Base-by-base conservation (phyloP, 306 rosid genomes). In the Oxytropis ochrocephala region DNA sequence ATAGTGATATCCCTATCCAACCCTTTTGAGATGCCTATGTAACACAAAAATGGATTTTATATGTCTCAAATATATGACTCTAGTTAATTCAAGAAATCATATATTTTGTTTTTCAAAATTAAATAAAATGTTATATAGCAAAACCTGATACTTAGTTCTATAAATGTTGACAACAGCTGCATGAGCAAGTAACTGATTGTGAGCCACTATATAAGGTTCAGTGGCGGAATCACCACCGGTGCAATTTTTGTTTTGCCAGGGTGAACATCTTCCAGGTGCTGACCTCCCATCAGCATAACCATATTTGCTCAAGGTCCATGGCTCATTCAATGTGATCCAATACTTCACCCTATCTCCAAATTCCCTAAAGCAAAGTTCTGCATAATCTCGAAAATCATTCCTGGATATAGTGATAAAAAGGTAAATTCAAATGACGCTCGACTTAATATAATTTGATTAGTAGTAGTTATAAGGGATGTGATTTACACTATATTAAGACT, bases 171-270 rank as follows among this genome's bases (percentile, higher is more conserved):
- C 85, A 1, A 73, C 82, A 11, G 76, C 67, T 14, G 82, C 90
- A 80, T 86, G 89, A 82, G 92, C 82, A 17, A 88, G 80, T 55
- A 85, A 79, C 9, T 44, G 85, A 35, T 85, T 11, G 30, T 88
- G 95, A 11, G 86, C 5, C 17, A 75, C 87, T 16, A 80, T 17
- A 64, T 88, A 85, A 0, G 91, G 91, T 64, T 88, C 95, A 1
- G 76, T 84, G 1, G 73, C 81, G 2, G 91, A 82, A 50, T 85
- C 56, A 0, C 95, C 95, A 4, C 81, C 85, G 0, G 38, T 65
- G 35, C 87, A 88, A 53, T 75, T 80, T 4, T 12, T 16, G 1
- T 57, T 39, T 54, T 69, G 82, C 90, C 90, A 85, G 0, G 41
- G 2, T 1, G 88, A 88, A 51, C 90, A 88, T 44, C 88, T 24